A percentile compares a stretch with the other conserved stretches of the same genome.
These are phyloP conservation scores for Irpex lacteus DNA, from an alignment of 1,284 basidiomycete species.

Conservation along the genomic window DNA sequence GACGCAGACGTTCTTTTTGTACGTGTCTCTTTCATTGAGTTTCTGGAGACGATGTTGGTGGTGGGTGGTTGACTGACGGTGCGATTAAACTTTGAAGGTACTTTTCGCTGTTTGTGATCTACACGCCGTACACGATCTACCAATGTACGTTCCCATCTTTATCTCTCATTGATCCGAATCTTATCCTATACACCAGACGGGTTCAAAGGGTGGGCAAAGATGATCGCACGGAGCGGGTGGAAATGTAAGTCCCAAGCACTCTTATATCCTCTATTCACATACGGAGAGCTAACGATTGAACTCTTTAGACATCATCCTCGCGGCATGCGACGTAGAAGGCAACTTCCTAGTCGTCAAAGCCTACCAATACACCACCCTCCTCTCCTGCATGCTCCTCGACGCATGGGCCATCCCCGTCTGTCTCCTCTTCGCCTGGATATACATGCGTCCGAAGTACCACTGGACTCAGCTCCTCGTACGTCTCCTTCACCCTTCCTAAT, in stretches of 20 bases:
- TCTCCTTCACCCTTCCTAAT: conserved; percentile 4
- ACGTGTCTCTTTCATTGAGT: conserved; percentile 33
- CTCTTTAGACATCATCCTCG: conserved; percentile 66
- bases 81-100: conserved; percentile 47
- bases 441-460: conserved; percentile 76
- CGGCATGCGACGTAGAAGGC: conserved; percentile 78
- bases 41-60: not conserved
- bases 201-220: conserved; percentile 71
- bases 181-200: conserved; percentile 49
- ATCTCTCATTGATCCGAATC: conserved; percentile 3
- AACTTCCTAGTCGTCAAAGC: conserved; percentile 86
- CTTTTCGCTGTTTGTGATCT: conserved; percentile 69
- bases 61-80: too few species aligned
- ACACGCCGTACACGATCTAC: conserved; percentile 87
- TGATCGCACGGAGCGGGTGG: conserved; percentile 77
- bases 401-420: conserved; percentile 88
- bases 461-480: conserved; percentile 77
- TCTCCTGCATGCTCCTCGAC: conserved; percentile 86
- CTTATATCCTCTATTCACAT: too few species aligned
- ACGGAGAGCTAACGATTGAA: too few species aligned
- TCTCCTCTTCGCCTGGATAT: conserved; percentile 78
- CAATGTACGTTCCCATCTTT: conserved; percentile 43
- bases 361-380: conserved; percentile 81
- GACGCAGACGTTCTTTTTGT: conserved; percentile 82
- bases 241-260: conserved; percentile 54